Evolutionary conservation across 2,329 filamentous ascomycete genomes (phyloP), one percentile per base, ranked within the genome.

Genomic region (Fusarium anguioides): DNA sequence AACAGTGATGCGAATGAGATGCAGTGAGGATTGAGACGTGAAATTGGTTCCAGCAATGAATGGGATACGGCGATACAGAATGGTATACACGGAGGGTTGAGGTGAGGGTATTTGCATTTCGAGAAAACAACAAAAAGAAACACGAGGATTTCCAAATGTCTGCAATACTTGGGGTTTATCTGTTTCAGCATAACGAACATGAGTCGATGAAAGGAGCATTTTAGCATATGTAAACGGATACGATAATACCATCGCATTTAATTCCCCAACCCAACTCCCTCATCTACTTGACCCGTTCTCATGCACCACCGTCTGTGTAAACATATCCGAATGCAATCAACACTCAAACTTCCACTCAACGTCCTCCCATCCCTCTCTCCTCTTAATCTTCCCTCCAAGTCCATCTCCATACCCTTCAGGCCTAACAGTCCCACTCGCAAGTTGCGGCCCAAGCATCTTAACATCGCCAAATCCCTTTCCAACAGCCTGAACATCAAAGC

Each of bases 401-500:
- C 69, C 69, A 14, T 46, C 35, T 4, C 71, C 71, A 8, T 61
- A 49, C 35, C 59, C 64, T n/a, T 68, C 46, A 4, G 71, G 71
- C 18, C 68, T 42, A 4, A 64, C 57, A 5, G 68, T 52, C 1
- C 64, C 71, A 20, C 67, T 60, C 2, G 71, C 65, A 18, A 73
- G 49, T 17, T 54, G 35, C 4, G 69, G 60, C 1, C 56, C 54
- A 1, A 57, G 44, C 64, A 62, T 64, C 51, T 72, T 52, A 9
- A 72, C 26, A 4, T 71, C 64, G 0, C 58, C 63, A 17, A 70
- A 72, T 0, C 18, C 45, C 60, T 57, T 68, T 4, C 62, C 65
- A 2, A 66, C 20, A 6, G 70, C 61, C 4, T 64, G 63, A 8
- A 78, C 54, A 3, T 79, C 75, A 35, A 75, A 79, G 3, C 75